Evolutionary conservation across 306 rosid genomes (phyloP), one percentile per base, ranked within the genome.

Genomic region (Cucurbita moschata): DNA sequence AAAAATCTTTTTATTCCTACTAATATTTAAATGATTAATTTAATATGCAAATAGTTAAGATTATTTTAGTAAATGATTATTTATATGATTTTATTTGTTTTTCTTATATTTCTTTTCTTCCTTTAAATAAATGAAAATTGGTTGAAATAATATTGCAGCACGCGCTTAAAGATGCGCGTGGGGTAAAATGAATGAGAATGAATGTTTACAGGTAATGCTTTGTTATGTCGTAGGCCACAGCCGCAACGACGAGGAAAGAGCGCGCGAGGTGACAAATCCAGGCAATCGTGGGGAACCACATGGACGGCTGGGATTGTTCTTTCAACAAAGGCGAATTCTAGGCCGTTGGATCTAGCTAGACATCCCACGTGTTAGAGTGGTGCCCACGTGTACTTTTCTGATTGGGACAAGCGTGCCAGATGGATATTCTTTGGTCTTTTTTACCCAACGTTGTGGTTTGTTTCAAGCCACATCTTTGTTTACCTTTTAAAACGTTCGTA

Each of bases 341-440:
- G 4, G 4, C 71, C 71, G 37, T 64, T 16, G 26, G 69, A 64
- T 38, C 5, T 4, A 40, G 8, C 9, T 16, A 40, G 71, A 64
- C 71, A 64, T 42, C 52, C 51, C 71, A 40, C 12, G 71, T 64
- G 70, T 63, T 37, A 7, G 47, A 39, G 70, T 38, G 49, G 70
- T 7, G 39, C 49, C 70, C 70, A 63, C 70, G 70, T 63, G 70
- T 37, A n/a, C 50, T 11, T 16, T 40, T 3, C 50, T 64, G 71
- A 64, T 40, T 40, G 71, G 71, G 71, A 63, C 35, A 64, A 4
- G 49, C 71, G 18, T 39, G 71, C 71, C 71, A 64, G 71, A 64
- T 16, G 71, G 51, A 64, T 4, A 42, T 40, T 64, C 50, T 40
- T 64, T 42, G 71, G 37, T 35, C 51, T 64, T 40, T 60, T 30